Evolutionary conservation across 2,329 filamentous ascomycete genomes (phyloP), one percentile per base, ranked within the genome.

Genomic region (Xylariales sp.): DNA sequence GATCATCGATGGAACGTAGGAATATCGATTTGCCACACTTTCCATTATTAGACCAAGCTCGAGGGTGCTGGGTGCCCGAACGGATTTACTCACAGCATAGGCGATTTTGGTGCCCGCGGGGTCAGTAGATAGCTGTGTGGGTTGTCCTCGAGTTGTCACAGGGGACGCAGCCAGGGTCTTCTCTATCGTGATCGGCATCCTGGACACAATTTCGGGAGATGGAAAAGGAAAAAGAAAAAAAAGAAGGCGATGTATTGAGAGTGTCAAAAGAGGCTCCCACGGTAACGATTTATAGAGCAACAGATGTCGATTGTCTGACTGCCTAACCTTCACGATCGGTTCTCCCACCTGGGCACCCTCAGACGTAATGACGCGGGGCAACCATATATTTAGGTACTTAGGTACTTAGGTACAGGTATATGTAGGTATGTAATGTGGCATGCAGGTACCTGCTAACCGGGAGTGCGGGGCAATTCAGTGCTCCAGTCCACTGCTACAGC

Each of bases 1-100:
- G 95, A 78, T 96, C 84, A 83, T 99, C 95, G 83, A 99, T 97
- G 70, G 91, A 94, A 74, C 96, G 93, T 55, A 99, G 86, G 82
- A 97, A 98, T 81, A 99, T 91, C 69, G 95, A 98, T 85, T 98
- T 98, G 77, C 93, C 94, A 61, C 94, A 95, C 93, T 70, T 97
- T 74, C 12, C 58, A 48, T 46, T 10, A 45, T 67, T 53, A 72
- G 64, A 54, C 14, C 14, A 48, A 34, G 52, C 50, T 56, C 7
- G 10, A 69, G 39, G 36, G 36, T 50, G 23, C 12, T 49, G 48
- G 41, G 60, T 3, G 16, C 5, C 8, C 12, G 23, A 30, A 39
- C 16, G 16, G 5, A 6, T 12, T 16, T 59, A 81, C 90, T 80
- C 85, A 97, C 94, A 69, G 95, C 93, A 81, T 99, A 99, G 67